A percentile compares a stretch with the other conserved stretches of the same genome.
These are phyloP conservation scores for Cicer cuneatum DNA, from an alignment of 306 rosid genomes.

Conservation along the genomic window DNA sequence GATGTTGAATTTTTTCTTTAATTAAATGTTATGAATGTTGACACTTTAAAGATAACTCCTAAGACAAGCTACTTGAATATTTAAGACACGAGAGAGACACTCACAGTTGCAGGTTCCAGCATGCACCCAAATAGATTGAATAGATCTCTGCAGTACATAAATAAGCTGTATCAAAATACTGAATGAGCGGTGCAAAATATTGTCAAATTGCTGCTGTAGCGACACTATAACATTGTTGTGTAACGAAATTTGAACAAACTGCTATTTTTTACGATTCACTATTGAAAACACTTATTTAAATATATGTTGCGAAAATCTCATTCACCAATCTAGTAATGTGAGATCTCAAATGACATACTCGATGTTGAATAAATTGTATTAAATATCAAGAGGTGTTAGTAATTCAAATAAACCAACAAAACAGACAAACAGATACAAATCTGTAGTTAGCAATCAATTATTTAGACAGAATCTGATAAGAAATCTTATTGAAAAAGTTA, in stretches of 20 bases:
- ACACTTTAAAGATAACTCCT: constrained; percentile 34
- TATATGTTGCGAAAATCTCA: neutral
- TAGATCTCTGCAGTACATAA: constrained; percentile 68
- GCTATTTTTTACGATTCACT: too few relatives aligned
- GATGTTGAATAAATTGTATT: neutral
- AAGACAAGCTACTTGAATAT: constrained; percentile 12
- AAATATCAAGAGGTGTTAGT: constrained; percentile 22
- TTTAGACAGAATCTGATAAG: neutral
- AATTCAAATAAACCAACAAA: constrained; percentile 32
- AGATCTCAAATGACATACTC: constrained; percentile 28
- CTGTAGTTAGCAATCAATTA: neutral
- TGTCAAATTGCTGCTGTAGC: too few relatives aligned
- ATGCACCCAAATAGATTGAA: constrained; percentile 79
- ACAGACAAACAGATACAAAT: neutral
- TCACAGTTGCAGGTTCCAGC: constrained; percentile 90
- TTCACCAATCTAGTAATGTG: constrained; percentile 11
- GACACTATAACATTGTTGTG: too few relatives aligned
- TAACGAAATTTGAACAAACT: too few relatives aligned
- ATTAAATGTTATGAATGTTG: neutral
- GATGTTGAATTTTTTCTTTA: neutral
- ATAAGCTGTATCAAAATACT: constrained; percentile 40
- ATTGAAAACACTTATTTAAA: neutral
- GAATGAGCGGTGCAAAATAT: neutral
- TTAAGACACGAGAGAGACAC: constrained; percentile 45
- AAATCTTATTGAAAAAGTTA: neutral